Conservation (phyloP, 1,284 basidiomycete species). For the Puccinia coronata region DNA sequence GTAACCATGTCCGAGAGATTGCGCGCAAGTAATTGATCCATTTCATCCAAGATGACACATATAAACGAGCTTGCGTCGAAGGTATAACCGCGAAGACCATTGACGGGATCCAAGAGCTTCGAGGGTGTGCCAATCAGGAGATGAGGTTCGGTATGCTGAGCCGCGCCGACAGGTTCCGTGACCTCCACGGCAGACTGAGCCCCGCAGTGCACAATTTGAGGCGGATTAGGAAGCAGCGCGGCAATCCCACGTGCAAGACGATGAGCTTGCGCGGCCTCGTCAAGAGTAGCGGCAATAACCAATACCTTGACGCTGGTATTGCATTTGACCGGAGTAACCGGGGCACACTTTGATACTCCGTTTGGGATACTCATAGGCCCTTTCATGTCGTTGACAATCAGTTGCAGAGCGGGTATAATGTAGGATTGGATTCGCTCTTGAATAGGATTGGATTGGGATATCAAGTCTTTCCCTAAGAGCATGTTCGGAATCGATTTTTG, state of each 20-base stretch:
- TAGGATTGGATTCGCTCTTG: constrained; percentile 98
- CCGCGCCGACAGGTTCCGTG: constrained; percentile 51
- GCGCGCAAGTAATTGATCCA: constrained; percentile 93
- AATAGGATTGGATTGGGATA: constrained; percentile 95
- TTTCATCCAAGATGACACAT: constrained; percentile 72
- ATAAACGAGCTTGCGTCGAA: constrained; percentile 24
- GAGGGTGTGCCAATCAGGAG: constrained; percentile 96
- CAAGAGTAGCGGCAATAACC: constrained; percentile 94
- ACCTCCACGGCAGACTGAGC: constrained; percentile 71
- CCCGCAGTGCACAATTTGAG: constrained; percentile 66
- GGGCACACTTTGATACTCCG: constrained; percentile 75
- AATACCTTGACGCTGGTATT: constrained; percentile 80
- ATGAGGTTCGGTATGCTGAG: constrained; percentile 73
- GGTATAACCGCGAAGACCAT: constrained; percentile 60
- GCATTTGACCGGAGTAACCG: constrained; percentile 59
- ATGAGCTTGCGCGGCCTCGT: constrained; percentile 96
- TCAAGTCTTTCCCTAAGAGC: constrained; percentile 88
- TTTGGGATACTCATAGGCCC: not conserved
- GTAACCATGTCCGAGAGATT: constrained; percentile 94
- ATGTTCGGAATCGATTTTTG: constrained; percentile 93
- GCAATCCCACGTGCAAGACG: constrained; percentile 94
- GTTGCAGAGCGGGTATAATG: constrained; percentile 57
- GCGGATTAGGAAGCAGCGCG: constrained; percentile 66
- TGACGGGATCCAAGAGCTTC: constrained; percentile 88
- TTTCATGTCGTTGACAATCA: constrained; percentile 50